Evolutionary conservation across 2,329 filamentous ascomycete species (phyloP).

Genomic region (Fusarium euwallaceae): DNA sequence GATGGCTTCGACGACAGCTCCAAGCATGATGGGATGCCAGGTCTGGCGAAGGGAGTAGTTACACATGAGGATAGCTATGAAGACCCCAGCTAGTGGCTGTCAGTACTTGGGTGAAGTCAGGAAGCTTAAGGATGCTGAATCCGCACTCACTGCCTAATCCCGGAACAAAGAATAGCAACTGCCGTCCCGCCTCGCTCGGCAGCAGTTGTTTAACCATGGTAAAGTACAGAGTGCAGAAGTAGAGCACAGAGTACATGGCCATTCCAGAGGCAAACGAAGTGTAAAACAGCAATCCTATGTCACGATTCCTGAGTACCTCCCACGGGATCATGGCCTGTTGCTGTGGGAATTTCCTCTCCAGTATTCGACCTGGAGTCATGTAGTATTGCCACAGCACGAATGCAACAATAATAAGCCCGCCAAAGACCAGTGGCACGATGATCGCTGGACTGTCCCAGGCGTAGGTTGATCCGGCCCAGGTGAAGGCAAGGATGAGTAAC

Average conservation of each 20-base stretch:
- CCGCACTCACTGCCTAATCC: background rate
- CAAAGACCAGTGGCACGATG: background rate
- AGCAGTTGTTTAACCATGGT: background rate
- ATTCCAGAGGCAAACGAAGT: background rate
- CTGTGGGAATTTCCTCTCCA: background rate
- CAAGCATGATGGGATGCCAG: background rate
- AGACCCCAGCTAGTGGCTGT: background rate
- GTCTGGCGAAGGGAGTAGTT: background rate
- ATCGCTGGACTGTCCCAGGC: background rate
- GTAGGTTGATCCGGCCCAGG: background rate
- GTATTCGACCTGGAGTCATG: background rate
- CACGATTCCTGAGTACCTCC: background rate
- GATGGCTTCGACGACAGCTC: background rate
- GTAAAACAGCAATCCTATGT: background rate
- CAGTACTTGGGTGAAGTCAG: background rate
- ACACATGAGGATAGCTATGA: background rate
- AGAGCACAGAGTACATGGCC: slow-evolving; percentile 1
- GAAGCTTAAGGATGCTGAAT: no score
- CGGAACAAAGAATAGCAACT: background rate
- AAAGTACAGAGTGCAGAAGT: background rate
- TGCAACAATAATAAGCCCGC: background rate
- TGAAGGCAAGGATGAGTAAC: background rate
- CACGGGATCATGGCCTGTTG: background rate
- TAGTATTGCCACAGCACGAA: background rate
- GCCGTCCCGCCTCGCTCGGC: background rate